Base-by-base conservation (phyloP, 2,329 filamentous ascomycete species). In the Chrysoporthe austroafricana region DNA sequence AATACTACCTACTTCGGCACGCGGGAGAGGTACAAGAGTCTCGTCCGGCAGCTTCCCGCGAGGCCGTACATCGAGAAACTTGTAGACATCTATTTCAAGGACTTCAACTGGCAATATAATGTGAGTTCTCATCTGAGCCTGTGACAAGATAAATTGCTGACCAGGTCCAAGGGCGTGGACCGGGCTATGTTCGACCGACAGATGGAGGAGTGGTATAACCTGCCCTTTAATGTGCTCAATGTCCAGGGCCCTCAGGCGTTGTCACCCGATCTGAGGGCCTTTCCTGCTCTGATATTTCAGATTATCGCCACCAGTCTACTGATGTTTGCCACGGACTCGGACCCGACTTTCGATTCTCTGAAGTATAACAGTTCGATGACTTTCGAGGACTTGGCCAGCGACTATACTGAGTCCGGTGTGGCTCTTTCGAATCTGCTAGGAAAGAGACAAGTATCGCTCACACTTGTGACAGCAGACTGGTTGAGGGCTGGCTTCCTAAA, bases 201-300 rank as follows among this genome's bases (percentile, higher is more conserved):
- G 70, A 80, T 89, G 52, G 76, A 80, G 1, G 79, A 84, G 64
- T 90, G 88, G 87, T 81, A 84, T 70, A 80, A 76, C 36, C 72
- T 88, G 14, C 84, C 87, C 3, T 87, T 86, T 72, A 79, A 79
- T 42, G 74, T 83, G 8, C 76, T 89, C 5, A 81, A 82, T 1
- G 81, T 80, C 6, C 78, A 80, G 16, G 85, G 85, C 0, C 85
- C 86, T 0, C 79, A 82, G 54, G 83, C 81, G 4, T 76, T 89
- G 36, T 76, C 82, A 2, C 79, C 81, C 0, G 83, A 86, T 68
- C 74, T 89, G 67, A 79, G 84, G 62, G 84, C 83, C 4, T 88
- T 90, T 66, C 88, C 88, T 1, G 86, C 86, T 0, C 74, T 90
- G 61, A 74, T 90, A 2, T 88, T 90, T 72, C 85, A 89, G 73